Evolutionary conservation across 106 monocot species (phyloP), one percentile per base, ranked within the genome.

Genomic region (Apostasia shenzhenica): DNA sequence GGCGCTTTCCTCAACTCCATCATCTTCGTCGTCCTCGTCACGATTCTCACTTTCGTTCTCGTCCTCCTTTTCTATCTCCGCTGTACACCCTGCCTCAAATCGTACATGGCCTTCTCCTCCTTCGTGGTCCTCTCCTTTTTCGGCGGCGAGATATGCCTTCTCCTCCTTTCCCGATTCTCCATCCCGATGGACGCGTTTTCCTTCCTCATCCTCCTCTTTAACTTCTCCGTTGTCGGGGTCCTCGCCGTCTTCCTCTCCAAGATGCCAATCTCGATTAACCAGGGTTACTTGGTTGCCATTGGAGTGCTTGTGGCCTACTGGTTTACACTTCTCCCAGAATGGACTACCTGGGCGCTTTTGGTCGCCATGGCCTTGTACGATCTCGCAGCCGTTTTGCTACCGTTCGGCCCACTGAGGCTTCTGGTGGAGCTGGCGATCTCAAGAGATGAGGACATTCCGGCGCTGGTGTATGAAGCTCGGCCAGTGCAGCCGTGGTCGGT

Each of bases 61-160:
- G 77, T 87, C 72, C 83, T 86, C 76, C 84, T 92, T 70, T 92
- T 97, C 87, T 97, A 97, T 79, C 67, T 92, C 79, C 81, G 97
- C 45, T 87, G 79, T 75, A 89, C 77, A 67, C 46, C 45, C 45
- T 90, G 71, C 82, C 85, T 95, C 84, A 73, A 73, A 45, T 69
- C 57, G 76, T 86, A 92, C 89, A 77, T 86, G 74, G 82, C 74
- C 61, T 84, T 89, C 86, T 84, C 89, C 73, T 74, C 92, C 56
- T 81, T 86, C 81, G 42, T 79, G 66, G 89, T 97, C 57, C 77
- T 97, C 58, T 53, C 61, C 60, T 62, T 92, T 68, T 74, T 95
- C 38, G 95, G 95, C 58, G 91, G 86, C 14, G 54, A 83, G 57
- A 58, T 87, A 58, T 57, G 47, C 63, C 67, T 89, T 66, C 86